Percentiles rank a stretch among this genome's conserved stretches.
phyloP scores from a whole-genome alignment of 768 basidiomycete genomes.

The Pulveroboletus frians region DNA sequence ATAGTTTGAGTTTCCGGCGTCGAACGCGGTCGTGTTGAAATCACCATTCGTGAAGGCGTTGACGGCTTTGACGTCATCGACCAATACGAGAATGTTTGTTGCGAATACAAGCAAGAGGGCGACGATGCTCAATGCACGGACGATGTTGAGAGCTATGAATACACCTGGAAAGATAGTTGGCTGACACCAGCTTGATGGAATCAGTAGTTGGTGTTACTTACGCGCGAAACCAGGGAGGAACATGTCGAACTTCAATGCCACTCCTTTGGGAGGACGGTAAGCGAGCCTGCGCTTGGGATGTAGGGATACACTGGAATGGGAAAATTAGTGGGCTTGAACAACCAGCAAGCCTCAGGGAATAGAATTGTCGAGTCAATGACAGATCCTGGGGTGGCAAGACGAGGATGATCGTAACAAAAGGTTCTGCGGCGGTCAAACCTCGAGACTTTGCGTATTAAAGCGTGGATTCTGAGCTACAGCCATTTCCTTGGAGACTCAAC shows the following conservation, averaged over 20 bases:
- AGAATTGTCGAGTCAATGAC: neutral
- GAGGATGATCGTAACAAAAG: neutral
- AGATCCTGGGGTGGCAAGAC: neutral
- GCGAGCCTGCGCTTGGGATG: slow-evolving; percentile 21
- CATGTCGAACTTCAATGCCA: slow-evolving; percentile 11
- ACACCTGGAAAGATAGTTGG: slow-evolving; percentile 29
- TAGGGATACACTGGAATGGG: slow-evolving; percentile 2
- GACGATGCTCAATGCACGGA: slow-evolving; percentile 72
- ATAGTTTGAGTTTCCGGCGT: slow-evolving; percentile 65
- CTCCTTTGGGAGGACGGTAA: neutral
- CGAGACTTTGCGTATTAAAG: slow-evolving; percentile 2
- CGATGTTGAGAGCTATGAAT: slow-evolving; percentile 74
- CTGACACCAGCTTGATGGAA: neutral
- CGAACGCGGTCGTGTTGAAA: slow-evolving; percentile 35
- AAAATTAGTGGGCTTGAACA: slow-evolving; percentile 12
- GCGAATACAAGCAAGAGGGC: slow-evolving; percentile 77
- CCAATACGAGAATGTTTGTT: slow-evolving; percentile 68
- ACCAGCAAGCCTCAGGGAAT: slow-evolving; percentile 24
- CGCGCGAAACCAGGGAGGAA: slow-evolving; percentile 27
- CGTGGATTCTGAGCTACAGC: neutral
- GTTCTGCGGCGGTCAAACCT: neutral
- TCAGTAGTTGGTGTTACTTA: slow-evolving; percentile 7
- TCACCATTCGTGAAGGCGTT: slow-evolving; percentile 49
- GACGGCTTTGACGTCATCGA: slow-evolving; percentile 70
- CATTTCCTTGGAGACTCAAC: slow-evolving; percentile 24